These are phyloP conservation scores for Penicillium malachiteum DNA, from an alignment of 495 filamentous ascomycete species.

Conservation along the genomic window DNA sequence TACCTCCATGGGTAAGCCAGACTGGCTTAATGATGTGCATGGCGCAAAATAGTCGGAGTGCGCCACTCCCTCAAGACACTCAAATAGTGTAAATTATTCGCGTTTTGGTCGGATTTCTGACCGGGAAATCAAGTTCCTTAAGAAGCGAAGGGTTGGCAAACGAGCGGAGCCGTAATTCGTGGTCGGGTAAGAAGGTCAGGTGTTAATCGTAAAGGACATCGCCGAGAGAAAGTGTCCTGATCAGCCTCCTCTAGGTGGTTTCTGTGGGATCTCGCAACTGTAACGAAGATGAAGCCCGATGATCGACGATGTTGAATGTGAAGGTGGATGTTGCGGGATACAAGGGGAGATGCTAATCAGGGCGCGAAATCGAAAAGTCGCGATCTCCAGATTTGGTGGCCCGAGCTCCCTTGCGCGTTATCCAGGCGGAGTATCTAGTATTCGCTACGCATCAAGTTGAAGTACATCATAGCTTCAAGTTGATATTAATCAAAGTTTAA, in stretches of 20 bases:
- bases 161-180: conserved; percentile 1
- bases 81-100: neutral
- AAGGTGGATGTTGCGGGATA: conserved; percentile 14
- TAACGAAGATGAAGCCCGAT: neutral
- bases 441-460: too few relatives aligned
- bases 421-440: too few relatives aligned
- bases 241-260: neutral
- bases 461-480: too few relatives aligned
- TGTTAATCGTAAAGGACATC: conserved; percentile 29
- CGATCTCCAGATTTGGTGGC: conserved; percentile 43
- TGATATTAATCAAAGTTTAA: too few relatives aligned
- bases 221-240: conserved; percentile 19
- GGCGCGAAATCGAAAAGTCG: conserved; percentile 42
- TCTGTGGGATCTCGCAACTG: neutral
- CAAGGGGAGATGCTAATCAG: conserved; percentile 18
- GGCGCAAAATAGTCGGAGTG: conserved; percentile 20
- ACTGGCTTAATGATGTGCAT: conserved; percentile 93
- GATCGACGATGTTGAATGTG: conserved; percentile 1
- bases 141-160: neutral
- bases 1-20: conserved; percentile 91
- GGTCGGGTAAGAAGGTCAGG: conserved; percentile 8
- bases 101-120: neutral
- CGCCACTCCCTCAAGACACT: conserved; percentile 1
- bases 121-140: too few relatives aligned
- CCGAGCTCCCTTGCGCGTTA: conserved; percentile 39